A percentile compares a stretch with the other conserved stretches of the same genome.
Evolutionary conservation across 495 filamentous ascomycete genomes (phyloP).

Genomic region (Penicillium alfredii): DNA sequence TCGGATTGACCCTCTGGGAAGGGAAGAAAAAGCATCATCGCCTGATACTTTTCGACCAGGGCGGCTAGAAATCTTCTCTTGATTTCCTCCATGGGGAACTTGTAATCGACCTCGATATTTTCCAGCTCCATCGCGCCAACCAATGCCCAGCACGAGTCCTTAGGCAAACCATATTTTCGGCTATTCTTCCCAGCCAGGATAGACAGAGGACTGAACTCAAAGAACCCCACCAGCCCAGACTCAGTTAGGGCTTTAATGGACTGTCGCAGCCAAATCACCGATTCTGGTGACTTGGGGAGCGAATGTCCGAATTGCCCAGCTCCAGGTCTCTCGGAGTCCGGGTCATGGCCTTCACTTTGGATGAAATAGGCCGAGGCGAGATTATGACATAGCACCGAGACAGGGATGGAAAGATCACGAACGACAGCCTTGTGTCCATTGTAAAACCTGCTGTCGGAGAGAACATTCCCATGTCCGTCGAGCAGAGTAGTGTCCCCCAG

Average conservation of each 20-base stretch:
- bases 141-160: conserved; percentile 2
- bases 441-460: background rate
- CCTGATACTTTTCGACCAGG: conserved; percentile 1
- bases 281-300: background rate
- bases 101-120: background rate
- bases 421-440: background rate
- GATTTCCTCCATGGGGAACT: conserved; percentile 1
- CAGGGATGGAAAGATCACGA: conserved; percentile 1
- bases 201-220: background rate
- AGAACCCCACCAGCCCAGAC: background rate
- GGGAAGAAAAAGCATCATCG: conserved; percentile 1
- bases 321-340: background rate
- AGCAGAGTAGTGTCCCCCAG: background rate
- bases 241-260: background rate
- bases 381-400: background rate
- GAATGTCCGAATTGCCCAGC: background rate
- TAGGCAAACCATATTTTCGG: background rate
- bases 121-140: conserved; percentile 1
- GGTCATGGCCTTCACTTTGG: conserved; percentile 1
- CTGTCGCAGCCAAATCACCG: background rate
- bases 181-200: conserved; percentile 1
- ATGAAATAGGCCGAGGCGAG: conserved; percentile 1
- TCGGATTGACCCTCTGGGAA: background rate
- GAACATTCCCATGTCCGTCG: background rate
- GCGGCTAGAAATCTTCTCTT: background rate